A percentile compares a stretch with the other conserved stretches of the same genome.
Conservation (phyloP, 2,329 filamentous ascomycete species). For the Penicillium sp. region DNA sequence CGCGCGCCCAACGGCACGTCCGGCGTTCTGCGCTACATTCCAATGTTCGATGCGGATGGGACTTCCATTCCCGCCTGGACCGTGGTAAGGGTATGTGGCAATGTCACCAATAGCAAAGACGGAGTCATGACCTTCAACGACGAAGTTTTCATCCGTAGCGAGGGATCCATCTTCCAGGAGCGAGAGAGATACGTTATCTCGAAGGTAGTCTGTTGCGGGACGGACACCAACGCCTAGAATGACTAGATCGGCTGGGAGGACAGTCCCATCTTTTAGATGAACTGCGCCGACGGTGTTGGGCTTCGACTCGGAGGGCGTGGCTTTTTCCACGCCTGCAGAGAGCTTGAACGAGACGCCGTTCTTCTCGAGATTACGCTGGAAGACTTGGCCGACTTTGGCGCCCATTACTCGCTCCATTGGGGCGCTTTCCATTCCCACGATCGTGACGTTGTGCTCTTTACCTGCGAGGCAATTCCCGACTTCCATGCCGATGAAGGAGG, state of each 20-base stretch:
- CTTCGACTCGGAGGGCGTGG: conserved; percentile 67
- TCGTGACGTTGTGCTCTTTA: conserved; percentile 75
- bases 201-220: conserved; percentile 80
- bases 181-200: conserved; percentile 65
- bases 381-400: conserved; percentile 72
- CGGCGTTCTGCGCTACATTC: conserved; percentile 95
- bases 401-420: conserved; percentile 88
- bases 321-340: conserved; percentile 77
- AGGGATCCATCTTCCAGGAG: conserved; percentile 86
- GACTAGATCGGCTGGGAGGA: conserved; percentile 81
- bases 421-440: conserved; percentile 83
- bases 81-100: conserved; percentile 89
- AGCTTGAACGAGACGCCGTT: conserved; percentile 88
- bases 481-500: conserved; percentile 98
- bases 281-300: conserved; percentile 75
- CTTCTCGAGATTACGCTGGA: conserved; percentile 76
- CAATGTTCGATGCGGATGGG: conserved; percentile 91
- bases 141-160: conserved; percentile 75
- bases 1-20: conserved; percentile 73
- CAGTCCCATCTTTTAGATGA: conserved; percentile 79
- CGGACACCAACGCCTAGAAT: conserved; percentile 87
- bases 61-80: conserved; percentile 74
- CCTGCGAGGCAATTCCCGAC: conserved; percentile 79
- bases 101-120: conserved; percentile 96
- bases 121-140: conserved; percentile 67